Conservation (phyloP, 371 early-diverging fungal species). For the Rhizopus delemar region DNA sequence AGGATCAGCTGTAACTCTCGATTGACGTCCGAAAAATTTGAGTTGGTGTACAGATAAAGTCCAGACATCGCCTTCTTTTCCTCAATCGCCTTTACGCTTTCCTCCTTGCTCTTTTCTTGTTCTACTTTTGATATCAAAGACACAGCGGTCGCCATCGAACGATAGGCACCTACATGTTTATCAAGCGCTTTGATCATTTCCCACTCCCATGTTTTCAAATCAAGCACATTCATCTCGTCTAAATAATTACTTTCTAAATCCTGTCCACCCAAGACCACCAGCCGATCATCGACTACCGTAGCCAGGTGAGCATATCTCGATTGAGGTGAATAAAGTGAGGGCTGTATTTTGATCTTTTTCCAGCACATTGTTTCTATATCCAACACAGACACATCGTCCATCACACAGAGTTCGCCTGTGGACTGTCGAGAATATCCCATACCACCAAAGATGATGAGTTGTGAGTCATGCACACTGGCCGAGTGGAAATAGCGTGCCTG, state of each 20-base stretch:
- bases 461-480: slow-evolving; percentile 57
- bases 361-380: slow-evolving; percentile 67
- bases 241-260: slow-evolving; percentile 76
- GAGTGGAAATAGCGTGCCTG: slow-evolving; percentile 76
- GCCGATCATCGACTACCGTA: slow-evolving; percentile 54
- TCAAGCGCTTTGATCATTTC: slow-evolving; percentile 64
- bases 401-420: slow-evolving; percentile 47
- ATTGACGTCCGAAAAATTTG: slow-evolving; percentile 77
- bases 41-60: slow-evolving; percentile 74
- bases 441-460: slow-evolving; percentile 60
- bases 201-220: slow-evolving; percentile 70
- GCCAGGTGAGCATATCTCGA: slow-evolving; percentile 83
- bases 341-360: slow-evolving; percentile 52
- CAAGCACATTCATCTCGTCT: slow-evolving; percentile 74
- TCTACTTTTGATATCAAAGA: slow-evolving; percentile 3
- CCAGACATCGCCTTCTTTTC: not conserved
- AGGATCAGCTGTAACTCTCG: slow-evolving; percentile 70
- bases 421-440: slow-evolving; percentile 51
- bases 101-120: not conserved
- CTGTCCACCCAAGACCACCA: slow-evolving; percentile 80
- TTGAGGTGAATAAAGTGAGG: slow-evolving; percentile 59
- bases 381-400: slow-evolving; percentile 73
- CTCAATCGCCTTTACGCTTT: not conserved
- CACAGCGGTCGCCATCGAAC: slow-evolving; percentile 66
- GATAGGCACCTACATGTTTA: slow-evolving; percentile 76